Evolutionary conservation across 2,329 filamentous ascomycete species (phyloP).

Genomic region (Mycocentrospora acerina): DNA sequence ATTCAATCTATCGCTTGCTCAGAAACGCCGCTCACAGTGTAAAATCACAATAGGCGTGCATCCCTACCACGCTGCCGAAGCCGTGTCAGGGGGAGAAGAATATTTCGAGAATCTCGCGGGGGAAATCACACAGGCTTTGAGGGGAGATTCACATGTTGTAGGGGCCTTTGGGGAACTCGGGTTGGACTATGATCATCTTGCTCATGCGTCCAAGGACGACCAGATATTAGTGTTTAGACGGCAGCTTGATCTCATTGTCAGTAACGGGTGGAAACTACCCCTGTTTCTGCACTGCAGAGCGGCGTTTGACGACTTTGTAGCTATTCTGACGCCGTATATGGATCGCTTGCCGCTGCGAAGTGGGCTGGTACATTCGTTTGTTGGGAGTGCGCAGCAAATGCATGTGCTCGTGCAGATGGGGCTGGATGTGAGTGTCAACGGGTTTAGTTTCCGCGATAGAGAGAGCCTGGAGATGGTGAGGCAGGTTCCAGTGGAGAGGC

Average conservation of each 20-base stretch:
- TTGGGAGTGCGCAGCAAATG: conserved; percentile 47
- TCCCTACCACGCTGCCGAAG: conserved; percentile 53
- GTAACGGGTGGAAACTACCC: conserved; percentile 39
- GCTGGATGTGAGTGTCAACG: conserved; percentile 53
- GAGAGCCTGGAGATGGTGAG: conserved; percentile 48
- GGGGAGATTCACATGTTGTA: no score
- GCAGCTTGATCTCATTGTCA: conserved; percentile 46
- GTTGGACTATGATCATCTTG: conserved; percentile 53
- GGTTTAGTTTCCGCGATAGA: conserved; percentile 48
- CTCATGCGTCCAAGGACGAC: conserved; percentile 45
- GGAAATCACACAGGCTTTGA: conserved; percentile 17
- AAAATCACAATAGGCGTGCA: conserved; percentile 54
- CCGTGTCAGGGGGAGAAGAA: conserved; percentile 33
- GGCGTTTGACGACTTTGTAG: conserved; percentile 48
- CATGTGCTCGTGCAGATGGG: conserved; percentile 39
- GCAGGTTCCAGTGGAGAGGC: conserved; percentile 42
- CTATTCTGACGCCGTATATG: conserved; percentile 46
- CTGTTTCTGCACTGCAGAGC: conserved; percentile 48
- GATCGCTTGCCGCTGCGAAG: conserved; percentile 34
- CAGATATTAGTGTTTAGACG: conserved; percentile 46
- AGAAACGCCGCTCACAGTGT: conserved; percentile 31
- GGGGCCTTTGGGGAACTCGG: conserved; percentile 55
- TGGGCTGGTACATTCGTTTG: conserved; percentile 46
- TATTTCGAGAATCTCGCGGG: conserved; percentile 23
- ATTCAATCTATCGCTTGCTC: conserved; percentile 24